Evolutionary conservation across 176 grass and related monocot species (phyloP).

Genomic region (Tillandsia fasciculata): DNA sequence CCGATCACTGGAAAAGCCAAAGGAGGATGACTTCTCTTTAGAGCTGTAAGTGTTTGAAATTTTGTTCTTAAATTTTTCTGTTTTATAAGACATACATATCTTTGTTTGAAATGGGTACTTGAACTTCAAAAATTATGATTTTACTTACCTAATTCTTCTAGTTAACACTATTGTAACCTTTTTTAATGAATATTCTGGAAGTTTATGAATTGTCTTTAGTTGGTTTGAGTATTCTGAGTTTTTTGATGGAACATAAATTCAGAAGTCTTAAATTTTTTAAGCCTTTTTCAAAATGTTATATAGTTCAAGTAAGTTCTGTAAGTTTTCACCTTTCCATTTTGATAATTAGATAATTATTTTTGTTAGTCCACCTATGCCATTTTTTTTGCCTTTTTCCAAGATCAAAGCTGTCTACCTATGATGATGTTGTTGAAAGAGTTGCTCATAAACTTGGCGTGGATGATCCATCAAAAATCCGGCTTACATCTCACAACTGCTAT

Average conservation of each 20-base stretch:
- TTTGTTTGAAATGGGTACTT: no score
- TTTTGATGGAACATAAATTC: no score
- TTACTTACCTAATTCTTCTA: no score
- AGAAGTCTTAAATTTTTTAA: no score
- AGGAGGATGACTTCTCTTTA: constrained; percentile 50
- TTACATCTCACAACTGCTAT: constrained; percentile 47
- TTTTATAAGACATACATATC: background rate
- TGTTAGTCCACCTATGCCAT: background rate
- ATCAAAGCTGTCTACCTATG: constrained; percentile 60
- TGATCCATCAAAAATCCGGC: constrained; percentile 72
- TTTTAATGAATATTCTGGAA: no score
- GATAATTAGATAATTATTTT: background rate
- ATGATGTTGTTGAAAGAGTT: constrained; percentile 79
- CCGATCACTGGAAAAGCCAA: constrained; percentile 57
- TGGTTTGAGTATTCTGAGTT: no score
- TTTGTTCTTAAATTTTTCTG: background rate
- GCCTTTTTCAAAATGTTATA: no score
- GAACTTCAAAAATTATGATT: no score
- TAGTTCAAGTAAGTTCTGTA: no score
- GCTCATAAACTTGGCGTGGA: constrained; percentile 49
- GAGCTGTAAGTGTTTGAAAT: constrained; percentile 47
- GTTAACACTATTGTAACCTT: no score
- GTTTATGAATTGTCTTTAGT: no score
- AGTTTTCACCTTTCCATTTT: background rate
- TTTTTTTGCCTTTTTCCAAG: constrained; percentile 25